These are phyloP conservation scores for Erigeron canadensis DNA, from an alignment of 129 eudicot species.

Conservation along the genomic window DNA sequence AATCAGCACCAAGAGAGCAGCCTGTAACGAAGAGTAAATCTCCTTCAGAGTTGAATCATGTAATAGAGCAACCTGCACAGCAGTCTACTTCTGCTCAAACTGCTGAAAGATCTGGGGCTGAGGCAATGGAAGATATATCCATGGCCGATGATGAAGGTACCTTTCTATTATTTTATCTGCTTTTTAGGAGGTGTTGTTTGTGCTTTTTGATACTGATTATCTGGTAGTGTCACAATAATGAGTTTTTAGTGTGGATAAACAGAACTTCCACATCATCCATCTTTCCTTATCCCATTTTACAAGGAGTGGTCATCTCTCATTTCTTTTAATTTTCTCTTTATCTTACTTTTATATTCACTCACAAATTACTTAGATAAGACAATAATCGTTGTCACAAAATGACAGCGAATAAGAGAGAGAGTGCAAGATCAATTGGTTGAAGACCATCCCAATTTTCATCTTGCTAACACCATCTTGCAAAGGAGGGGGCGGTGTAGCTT, in stretches of 20 bases:
- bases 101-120: slow-evolving; percentile 43
- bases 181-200: neutral
- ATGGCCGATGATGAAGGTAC: slow-evolving; percentile 67
- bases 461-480: too few relatives aligned
- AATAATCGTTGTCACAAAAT: too few relatives aligned
- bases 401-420: too few relatives aligned
- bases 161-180: slow-evolving; percentile 9
- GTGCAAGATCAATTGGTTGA: too few relatives aligned
- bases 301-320: too few relatives aligned
- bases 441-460: too few relatives aligned
- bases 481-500: too few relatives aligned
- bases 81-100: slow-evolving; percentile 46
- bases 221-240: neutral
- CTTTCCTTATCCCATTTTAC: too few relatives aligned
- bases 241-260: neutral
- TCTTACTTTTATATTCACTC: too few relatives aligned
- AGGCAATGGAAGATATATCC: slow-evolving; percentile 50
- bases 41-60: slow-evolving; percentile 57
- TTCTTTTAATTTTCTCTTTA: too few relatives aligned
- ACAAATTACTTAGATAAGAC: too few relatives aligned
- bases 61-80: slow-evolving; percentile 44
- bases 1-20: slow-evolving; percentile 42
- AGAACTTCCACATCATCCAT: too few relatives aligned
- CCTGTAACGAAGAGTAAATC: slow-evolving; percentile 45
- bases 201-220: neutral